Conservation (phyloP, 2,329 filamentous ascomycete genomes). For the Neurospora crassa region DNA sequence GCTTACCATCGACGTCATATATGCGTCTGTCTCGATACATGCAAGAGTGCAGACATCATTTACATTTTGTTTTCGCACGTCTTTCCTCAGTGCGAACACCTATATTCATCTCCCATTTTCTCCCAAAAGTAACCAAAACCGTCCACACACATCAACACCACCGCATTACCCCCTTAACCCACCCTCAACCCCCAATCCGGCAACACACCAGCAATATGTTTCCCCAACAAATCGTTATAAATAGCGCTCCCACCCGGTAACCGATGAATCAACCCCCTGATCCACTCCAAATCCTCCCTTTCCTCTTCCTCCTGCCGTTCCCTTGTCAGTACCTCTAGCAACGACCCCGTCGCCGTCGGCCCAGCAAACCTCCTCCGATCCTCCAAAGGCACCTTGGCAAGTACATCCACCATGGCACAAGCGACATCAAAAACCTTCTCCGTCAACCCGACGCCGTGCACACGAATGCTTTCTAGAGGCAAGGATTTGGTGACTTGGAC, state of each 20-base stretch:
- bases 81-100: not conserved
- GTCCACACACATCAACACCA: not conserved
- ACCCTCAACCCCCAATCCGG: not conserved
- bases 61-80: not conserved
- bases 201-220: not conserved
- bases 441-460: constrained; percentile 36
- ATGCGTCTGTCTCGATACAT: not conserved
- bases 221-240: not conserved
- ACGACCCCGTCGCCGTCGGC: too few species aligned
- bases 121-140: too few species aligned
- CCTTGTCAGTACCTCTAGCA: not conserved
- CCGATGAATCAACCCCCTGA: not conserved
- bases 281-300: not conserved
- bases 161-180: not conserved
- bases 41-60: not conserved
- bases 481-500: constrained; percentile 29
- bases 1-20: not conserved
- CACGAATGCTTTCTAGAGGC: constrained; percentile 28
- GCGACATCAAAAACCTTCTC: constrained; percentile 38
- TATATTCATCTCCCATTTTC: not conserved
- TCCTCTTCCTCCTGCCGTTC: not conserved
- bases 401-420: constrained; percentile 33
- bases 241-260: not conserved
- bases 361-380: not conserved
- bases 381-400: constrained; percentile 31